Base-by-base conservation (phyloP, 2,329 filamentous ascomycete genomes). In the Calonectria pteridis region DNA sequence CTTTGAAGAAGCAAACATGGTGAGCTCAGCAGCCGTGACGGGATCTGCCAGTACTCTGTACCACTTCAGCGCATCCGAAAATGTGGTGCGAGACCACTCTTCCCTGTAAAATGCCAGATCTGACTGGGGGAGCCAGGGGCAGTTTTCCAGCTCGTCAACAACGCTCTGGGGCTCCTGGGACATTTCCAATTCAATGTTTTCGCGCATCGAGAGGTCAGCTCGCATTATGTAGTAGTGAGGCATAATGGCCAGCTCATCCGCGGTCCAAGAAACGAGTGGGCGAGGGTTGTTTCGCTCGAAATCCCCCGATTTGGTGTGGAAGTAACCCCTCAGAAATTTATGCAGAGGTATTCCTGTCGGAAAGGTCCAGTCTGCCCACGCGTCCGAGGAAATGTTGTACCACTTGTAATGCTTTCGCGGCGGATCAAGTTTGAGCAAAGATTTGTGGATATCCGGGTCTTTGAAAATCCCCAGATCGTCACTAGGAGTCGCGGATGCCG, bases 331-430 rank as follows among this genome's bases (percentile, higher is more conserved):
- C 33, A 62, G 16, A 16, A 62, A 62, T 2, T 16, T 23, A 37
- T 20, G 35, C 9, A 62, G 23, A 20, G 55, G 35, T 11, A 40
- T 35, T 40, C 55, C 55, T 2, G 26, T 6, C 0, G 55, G 55
- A 28, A 40, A 40, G 3, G 23, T 62, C 55, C 55, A 62, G 6
- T 62, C 35, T 20, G 23, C 23, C 7, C 35, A 13, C 10, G 55
- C 55, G 2, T 14, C 4, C 3, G 55, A 23, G n/a, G 55, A 62
- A 40, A 62, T 62, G 18, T 62, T 62, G 23, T 62, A 28, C 55
- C 55, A 62, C 55, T 62, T 62, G 23, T 62, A 62, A 13, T 62
- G 55, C 29, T 62, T 62, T 62, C 55, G 55, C 6, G 55, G 55
- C 18, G 55, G 55, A 20, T 26, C n/a, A 62, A 62, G 55, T 6